Percentiles rank a stretch among this genome's conserved stretches.
phyloP scores from a whole-genome alignment of 306 rosid genomes.

The Mucuna pruriens region DNA sequence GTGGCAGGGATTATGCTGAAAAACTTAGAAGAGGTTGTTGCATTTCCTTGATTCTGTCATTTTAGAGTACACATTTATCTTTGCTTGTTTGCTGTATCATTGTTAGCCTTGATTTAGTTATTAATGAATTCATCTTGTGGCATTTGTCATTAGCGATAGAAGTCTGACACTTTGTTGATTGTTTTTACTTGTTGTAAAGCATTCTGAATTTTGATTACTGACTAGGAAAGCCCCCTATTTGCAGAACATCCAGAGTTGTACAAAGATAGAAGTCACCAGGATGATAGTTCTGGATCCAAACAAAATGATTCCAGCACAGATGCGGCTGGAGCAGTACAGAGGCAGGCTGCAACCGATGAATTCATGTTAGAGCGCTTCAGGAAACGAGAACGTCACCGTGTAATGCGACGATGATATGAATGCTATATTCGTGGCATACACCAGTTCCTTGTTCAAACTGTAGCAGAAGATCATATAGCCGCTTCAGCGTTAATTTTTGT shows the following conservation, averaged over 20 bases:
- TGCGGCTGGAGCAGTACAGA: constrained; percentile 72
- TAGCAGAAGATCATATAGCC: constrained; percentile 21
- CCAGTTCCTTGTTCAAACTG: constrained; percentile 18
- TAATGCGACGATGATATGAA: constrained; percentile 65
- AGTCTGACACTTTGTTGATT: background rate
- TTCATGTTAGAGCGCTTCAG: constrained; percentile 95
- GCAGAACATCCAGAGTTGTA: constrained; percentile 98
- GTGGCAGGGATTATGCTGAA: constrained; percentile 99
- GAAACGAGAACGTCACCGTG: constrained; percentile 95
- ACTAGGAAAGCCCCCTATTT: constrained; percentile 29
- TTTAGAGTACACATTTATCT: background rate
- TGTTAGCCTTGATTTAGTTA: constrained; percentile 25
- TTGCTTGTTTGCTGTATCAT: background rate
- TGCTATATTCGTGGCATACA: constrained; percentile 28
- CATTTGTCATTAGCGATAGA: background rate
- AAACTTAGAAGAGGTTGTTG: constrained; percentile 93
- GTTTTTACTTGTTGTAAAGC: constrained; percentile 15
- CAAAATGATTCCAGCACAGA: constrained; percentile 63
- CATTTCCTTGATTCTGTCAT: constrained; percentile 20
- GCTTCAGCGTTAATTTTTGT: background rate
- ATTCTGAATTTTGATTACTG: constrained; percentile 28
- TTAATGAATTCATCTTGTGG: constrained; percentile 17
- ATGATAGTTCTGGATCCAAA: constrained; percentile 63
- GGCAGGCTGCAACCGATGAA: constrained; percentile 97
- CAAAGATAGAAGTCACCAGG: constrained; percentile 73